phyloP scores from a whole-genome alignment of 2,329 filamentous ascomycete genomes.

The Pseudogymnoascus sp. region DNA sequence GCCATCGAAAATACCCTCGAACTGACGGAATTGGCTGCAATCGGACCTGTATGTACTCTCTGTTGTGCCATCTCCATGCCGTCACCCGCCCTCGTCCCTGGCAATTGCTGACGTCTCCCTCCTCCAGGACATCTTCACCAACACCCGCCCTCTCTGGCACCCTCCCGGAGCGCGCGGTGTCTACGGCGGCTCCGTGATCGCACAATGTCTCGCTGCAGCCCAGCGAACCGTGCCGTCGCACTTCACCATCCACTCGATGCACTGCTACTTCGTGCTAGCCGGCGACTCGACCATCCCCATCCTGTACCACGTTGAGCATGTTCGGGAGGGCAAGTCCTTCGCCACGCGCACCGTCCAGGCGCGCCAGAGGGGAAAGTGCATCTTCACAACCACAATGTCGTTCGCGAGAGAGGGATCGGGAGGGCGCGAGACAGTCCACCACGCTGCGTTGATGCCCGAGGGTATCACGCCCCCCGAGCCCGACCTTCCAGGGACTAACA shows the following conservation, averaged over 20 bases:
- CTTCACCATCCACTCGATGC: constrained; percentile 89
- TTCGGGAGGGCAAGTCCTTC: constrained; percentile 83
- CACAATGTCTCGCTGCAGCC: constrained; percentile 80
- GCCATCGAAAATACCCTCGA: constrained; percentile 86
- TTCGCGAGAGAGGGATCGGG: constrained; percentile 64
- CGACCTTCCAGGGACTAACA: constrained; percentile 24
- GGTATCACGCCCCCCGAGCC: constrained; percentile 32
- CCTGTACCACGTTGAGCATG: constrained; percentile 88
- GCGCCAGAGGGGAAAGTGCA: constrained; percentile 75
- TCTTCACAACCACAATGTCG: constrained; percentile 92
- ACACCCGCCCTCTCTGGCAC: constrained; percentile 85
- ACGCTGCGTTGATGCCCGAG: constrained; percentile 54
- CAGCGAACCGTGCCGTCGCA: constrained; percentile 75
- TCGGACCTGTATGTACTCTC: constrained; percentile 56
- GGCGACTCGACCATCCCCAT: constrained; percentile 79
- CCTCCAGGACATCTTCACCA: constrained; percentile 79
- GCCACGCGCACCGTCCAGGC: constrained; percentile 95
- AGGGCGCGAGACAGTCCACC: constrained; percentile 47
- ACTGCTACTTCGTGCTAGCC: constrained; percentile 97
- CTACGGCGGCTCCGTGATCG: constrained; percentile 88
- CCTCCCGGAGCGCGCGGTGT: constrained; percentile 87
- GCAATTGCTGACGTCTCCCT: neutral
- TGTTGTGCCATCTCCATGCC: neutral
- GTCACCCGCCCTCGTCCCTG: neutral
- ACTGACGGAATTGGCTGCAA: constrained; percentile 67